Evolutionary conservation across 1,284 basidiomycete species (phyloP).

Genomic region (Cronartium quercuum): DNA sequence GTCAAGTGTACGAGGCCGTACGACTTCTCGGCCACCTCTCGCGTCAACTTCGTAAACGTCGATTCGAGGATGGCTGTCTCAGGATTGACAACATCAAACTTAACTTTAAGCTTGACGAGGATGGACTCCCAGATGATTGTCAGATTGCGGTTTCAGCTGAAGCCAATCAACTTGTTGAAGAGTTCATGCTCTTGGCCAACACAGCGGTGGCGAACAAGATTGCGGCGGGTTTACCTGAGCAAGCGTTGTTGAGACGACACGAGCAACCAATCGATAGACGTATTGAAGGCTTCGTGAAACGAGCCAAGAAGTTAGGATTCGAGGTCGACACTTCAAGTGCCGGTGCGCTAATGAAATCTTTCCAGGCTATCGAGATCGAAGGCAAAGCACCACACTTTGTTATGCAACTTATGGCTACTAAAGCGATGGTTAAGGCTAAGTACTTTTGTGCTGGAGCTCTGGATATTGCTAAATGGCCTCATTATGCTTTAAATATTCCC

Average conservation of each 20-base stretch:
- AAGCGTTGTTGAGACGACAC: slow-evolving; percentile 86
- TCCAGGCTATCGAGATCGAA: slow-evolving; percentile 63
- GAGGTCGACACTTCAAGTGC: slow-evolving; percentile 72
- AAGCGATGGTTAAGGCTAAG: slow-evolving; percentile 83
- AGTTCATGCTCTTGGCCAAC: slow-evolving; percentile 94
- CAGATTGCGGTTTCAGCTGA: slow-evolving; percentile 61
- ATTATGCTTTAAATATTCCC: slow-evolving; percentile 84
- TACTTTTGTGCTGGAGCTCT: slow-evolving; percentile 99
- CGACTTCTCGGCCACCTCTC: slow-evolving; percentile 55
- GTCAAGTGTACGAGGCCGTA: slow-evolving; percentile 18
- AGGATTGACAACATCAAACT: slow-evolving; percentile 66
- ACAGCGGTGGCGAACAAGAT: slow-evolving; percentile 84
- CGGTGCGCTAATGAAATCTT: slow-evolving; percentile 74
- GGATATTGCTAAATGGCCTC: slow-evolving; percentile 94
- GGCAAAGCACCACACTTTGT: slow-evolving; percentile 62
- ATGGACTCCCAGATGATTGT: slow-evolving; percentile 77
- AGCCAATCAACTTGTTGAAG: slow-evolving; percentile 78
- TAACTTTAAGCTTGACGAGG: slow-evolving; percentile 71
- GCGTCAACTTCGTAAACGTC: slow-evolving; percentile 63
- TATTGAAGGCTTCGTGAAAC: slow-evolving; percentile 67
- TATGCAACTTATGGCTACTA: slow-evolving; percentile 73
- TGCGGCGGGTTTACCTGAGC: slow-evolving; percentile 86
- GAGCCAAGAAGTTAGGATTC: slow-evolving; percentile 75
- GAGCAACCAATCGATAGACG: slow-evolving; percentile 86
- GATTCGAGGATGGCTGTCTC: slow-evolving; percentile 76